Conservation (phyloP, 1,284 basidiomycete genomes). For the Cutaneotrichosporon mucoides region DNA sequence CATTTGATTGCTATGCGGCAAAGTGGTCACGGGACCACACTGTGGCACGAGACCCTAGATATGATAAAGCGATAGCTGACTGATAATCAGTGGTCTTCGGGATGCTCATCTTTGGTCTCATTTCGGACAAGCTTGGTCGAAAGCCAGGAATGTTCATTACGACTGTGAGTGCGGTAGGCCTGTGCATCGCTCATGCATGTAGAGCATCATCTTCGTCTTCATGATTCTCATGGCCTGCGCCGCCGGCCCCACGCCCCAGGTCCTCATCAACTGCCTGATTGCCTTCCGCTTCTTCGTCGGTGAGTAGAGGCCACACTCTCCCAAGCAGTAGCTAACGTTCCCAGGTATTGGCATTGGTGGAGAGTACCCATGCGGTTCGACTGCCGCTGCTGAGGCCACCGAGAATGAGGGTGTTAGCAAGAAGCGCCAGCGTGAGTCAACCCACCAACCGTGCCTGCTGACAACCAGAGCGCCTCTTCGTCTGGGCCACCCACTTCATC, state of each 20-base stretch:
- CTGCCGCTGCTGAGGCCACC: constrained; percentile 75
- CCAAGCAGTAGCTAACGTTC: no score
- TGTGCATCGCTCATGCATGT: background rate
- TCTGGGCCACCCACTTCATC: constrained; percentile 38
- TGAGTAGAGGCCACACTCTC: background rate
- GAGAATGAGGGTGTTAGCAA: constrained; percentile 69
- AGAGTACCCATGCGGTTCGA: constrained; percentile 68
- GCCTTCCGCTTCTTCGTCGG: constrained; percentile 81
- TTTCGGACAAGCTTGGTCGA: constrained; percentile 81
- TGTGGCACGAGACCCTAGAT: no score
- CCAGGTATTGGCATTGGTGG: constrained; percentile 64
- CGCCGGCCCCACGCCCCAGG: constrained; percentile 47
- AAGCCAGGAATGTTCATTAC: constrained; percentile 54
- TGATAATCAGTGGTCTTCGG: constrained; percentile 13
- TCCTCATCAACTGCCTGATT: constrained; percentile 66
- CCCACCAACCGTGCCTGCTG: background rate
- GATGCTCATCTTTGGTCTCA: constrained; percentile 53
- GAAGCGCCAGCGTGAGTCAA: constrained; percentile 59
- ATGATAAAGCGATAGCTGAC: background rate
- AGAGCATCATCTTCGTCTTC: constrained; percentile 16
- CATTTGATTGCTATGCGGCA: no score
- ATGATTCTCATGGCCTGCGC: constrained; percentile 57
- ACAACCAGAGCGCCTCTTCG: constrained; percentile 64
- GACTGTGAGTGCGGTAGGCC: background rate
- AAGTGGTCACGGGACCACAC: no score